These are phyloP conservation scores for Adansonia madagascariensis DNA, from an alignment of 441 rosid species.

Conservation along the genomic window DNA sequence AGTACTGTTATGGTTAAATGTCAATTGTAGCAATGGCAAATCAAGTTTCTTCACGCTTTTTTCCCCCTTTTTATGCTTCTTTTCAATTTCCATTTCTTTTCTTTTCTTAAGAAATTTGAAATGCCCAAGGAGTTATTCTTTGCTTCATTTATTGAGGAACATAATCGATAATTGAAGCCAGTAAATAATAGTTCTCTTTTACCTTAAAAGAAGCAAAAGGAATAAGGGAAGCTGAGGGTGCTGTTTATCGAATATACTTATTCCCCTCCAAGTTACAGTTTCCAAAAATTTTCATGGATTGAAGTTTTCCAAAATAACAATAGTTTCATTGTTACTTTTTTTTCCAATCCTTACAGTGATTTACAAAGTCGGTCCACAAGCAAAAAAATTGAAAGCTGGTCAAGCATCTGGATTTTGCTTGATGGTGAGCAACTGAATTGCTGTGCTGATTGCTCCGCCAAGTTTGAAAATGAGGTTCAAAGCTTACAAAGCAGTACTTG, in stretches of 20 bases:
- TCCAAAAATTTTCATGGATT: not conserved
- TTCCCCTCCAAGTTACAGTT: constrained; percentile 16
- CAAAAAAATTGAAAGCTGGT: constrained; percentile 43
- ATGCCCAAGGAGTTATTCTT: not conserved
- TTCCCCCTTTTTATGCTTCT: not conserved
- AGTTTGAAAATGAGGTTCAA: constrained; percentile 51
- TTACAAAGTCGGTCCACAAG: constrained; percentile 41
- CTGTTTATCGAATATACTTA: not conserved
- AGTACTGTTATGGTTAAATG: not conserved
- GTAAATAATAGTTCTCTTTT: not conserved
- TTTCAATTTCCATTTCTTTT: constrained; percentile 1
- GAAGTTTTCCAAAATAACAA: not conserved
- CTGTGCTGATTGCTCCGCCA: constrained; percentile 53
- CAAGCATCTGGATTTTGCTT: constrained; percentile 36
- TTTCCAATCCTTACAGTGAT: constrained; percentile 38
- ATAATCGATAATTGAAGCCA: not conserved
- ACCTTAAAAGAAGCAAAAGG: constrained; percentile 7
- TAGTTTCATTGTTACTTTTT: not conserved
- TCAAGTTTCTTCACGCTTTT: not conserved
- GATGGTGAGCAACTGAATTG: constrained; percentile 46
- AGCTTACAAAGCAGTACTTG: constrained; percentile 33
- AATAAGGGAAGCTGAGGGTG: not conserved
- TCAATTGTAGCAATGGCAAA: constrained; percentile 3
- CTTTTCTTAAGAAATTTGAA: not conserved
- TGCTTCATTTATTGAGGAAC: constrained; percentile 6